Evolutionary conservation across 768 basidiomycete genomes (phyloP), one percentile per base, ranked within the genome.

Genomic region (Rhizopogon salebrosus): DNA sequence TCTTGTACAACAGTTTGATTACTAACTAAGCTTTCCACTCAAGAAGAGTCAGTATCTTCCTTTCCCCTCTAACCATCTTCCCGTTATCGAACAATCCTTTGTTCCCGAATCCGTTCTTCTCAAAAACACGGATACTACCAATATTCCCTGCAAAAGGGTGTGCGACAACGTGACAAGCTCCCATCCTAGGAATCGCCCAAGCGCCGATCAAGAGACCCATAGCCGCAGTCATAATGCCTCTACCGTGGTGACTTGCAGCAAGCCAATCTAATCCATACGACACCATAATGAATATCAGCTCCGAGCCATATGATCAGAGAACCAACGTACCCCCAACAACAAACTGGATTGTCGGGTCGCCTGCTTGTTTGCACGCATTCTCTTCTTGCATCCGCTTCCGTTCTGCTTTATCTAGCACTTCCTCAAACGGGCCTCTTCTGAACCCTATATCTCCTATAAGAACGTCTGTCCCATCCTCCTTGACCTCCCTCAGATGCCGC

Each of bases 171-270:
- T 62, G 62, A 9, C 74, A 73, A 7, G 27, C 26, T 0, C 76
- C 74, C 86, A 89, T 86, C 46, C 83, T 70, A 1, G 84, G 85
- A 38, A 87, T 70, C 20, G 72, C 80, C 86, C 87, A 88, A 9
- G 74, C 61, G 16, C 75, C 60, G 38, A 89, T 49, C 29, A 91
- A 43, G 4, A 76, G 76, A 7, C 66, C 66, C 29, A 90, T 61
- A 0, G 78, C 85, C n/a, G 78, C 80, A 20, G 79, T 77, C 88
- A 89, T 89, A 55, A 91, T 87, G 0, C 87, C 86, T 57, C 70
- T 73, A 27, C 85, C 75, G 53, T 89, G 85, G 60, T 85, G 78
- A 29, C 76, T 77, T 13, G 80, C 73, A 5, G 74, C 77, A 38
- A 89, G 65, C 56, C 76, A 87, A 61, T 85, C 87, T 86, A 59